Percentiles rank a stretch among this genome's conserved stretches.
phyloP scores from a whole-genome alignment of 352 stramenopile species.

The Phytopythium sindhum region DNA sequence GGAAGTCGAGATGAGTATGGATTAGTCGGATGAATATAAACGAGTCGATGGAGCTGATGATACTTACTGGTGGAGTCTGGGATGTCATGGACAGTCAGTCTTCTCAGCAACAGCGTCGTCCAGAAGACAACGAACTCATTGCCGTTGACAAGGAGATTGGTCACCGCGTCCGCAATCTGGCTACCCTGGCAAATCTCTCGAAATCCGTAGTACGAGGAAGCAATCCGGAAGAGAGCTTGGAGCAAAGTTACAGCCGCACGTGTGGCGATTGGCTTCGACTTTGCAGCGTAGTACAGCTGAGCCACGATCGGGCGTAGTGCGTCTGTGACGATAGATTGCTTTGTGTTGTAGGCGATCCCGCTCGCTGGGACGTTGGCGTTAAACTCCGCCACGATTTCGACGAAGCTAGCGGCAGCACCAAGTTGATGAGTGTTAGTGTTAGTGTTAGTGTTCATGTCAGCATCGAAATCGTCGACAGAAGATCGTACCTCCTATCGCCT shows the following conservation, averaged over 20 bases:
- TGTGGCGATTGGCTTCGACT: conserved; percentile 58
- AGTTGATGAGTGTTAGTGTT: background rate
- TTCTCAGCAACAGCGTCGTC: conserved; percentile 67
- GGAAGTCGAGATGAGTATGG: background rate
- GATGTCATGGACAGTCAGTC: conserved; percentile 49
- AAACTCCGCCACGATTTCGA: conserved; percentile 85
- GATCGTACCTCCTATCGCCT: conserved; percentile 58
- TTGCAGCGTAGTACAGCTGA: conserved; percentile 77
- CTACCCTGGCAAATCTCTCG: conserved; percentile 73
- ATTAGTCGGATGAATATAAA: conserved; percentile 9
- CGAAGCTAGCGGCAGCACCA: conserved; percentile 39
- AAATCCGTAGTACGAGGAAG: conserved; percentile 84
- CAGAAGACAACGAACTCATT: conserved; percentile 88
- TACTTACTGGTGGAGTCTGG: conserved; percentile 44
- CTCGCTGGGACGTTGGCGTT: conserved; percentile 88
- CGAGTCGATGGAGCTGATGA: background rate
- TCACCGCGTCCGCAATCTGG: conserved; percentile 77
- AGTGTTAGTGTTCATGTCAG: too few relatives aligned
- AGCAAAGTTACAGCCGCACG: conserved; percentile 69
- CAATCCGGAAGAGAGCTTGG: conserved; percentile 83
- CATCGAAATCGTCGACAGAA: background rate
- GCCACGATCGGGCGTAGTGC: conserved; percentile 75
- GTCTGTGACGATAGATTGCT: conserved; percentile 70
- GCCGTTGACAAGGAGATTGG: conserved; percentile 70
- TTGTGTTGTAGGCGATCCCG: conserved; percentile 83